Base-by-base conservation (phyloP, 1,284 basidiomycete genomes). In the Phellopilus nigrolimitatus region DNA sequence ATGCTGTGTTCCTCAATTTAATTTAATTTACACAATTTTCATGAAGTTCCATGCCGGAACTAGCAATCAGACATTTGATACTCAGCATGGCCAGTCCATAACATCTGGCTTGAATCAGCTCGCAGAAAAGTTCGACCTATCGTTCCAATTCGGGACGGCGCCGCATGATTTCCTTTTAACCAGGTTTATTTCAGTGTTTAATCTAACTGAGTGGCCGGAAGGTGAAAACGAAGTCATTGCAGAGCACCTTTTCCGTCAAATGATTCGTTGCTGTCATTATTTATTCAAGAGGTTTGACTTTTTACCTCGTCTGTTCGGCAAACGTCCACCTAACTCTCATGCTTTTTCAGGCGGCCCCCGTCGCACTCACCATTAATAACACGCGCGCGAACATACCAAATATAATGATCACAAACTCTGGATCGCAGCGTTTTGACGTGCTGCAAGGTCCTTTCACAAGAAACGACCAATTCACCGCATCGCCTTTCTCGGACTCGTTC, bases 401-500 rank as follows among this genome's bases (percentile, higher is more conserved):
- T 57, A 67, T 90, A 54, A 79, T 89, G 63, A 78, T 92, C 56
- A 73, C 75, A 47, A 86, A 91, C 65, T 80, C 84, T 1, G 90
- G 84, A 8, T 82, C 74, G n/a, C 74, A 84, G 60, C 79, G 90
- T 40, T 91, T 84, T 67, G 82, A 89, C 60, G 64, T 93, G 38
- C 80, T 78, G 61, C 56, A 71, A 1, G 88, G 88, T 1, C 58
- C 78, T 1, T 91, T 91, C 68, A 84, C 83, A 42, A 80, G 79
- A 62, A 89, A 91, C 64, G 88, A 91, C 64, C 81, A 89, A 63
- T 74, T 88, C 24, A 87, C 84, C 0, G 75, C 79, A 0, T 80
- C 77, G 10, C 84, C 85, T 0, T 89, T 82, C 61, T 58, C 66
- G 0, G 78, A 88, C 59, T 49, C 69, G 6, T 85, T 87, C 69